Percentiles rank a stretch among this genome's conserved stretches.
These are phyloP conservation scores for Datura wrightii DNA, from an alignment of 257 asterid genomes.

Conservation along the genomic window DNA sequence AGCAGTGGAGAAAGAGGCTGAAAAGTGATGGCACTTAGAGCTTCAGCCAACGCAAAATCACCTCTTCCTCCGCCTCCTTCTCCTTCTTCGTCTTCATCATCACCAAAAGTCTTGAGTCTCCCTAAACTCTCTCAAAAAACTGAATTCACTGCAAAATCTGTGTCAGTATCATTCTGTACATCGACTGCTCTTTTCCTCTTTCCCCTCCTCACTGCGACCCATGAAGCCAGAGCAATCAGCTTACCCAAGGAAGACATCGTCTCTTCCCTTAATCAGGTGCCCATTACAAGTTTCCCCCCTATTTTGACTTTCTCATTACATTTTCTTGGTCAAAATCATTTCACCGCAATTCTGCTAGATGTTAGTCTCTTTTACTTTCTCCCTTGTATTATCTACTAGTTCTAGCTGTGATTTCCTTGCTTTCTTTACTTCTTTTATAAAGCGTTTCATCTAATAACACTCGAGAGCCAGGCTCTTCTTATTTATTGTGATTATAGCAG, in stretches of 20 bases:
- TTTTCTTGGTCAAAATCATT: constrained; percentile 4
- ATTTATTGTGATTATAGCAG: neutral
- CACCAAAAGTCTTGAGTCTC: constrained; percentile 34
- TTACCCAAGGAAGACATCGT: constrained; percentile 84
- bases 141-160: constrained; percentile 40
- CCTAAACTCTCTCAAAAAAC: constrained; percentile 47
- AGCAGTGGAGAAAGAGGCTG: constrained; percentile 44
- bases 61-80: constrained; percentile 50
- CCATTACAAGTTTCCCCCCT: neutral
- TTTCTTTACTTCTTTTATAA: neutral
- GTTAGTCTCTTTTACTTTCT: neutral
- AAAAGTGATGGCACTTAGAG: constrained; percentile 73
- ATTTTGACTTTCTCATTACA: neutral
- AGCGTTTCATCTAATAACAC: neutral
- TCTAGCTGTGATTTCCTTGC: neutral
- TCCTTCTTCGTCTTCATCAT: constrained; percentile 37
- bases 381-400: neutral
- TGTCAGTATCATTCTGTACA: constrained; percentile 53
- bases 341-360: neutral
- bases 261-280: constrained; percentile 85
- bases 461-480: neutral
- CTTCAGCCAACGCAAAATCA: constrained; percentile 76
- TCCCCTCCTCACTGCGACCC: constrained; percentile 59
- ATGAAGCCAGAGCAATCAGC: constrained; percentile 70
- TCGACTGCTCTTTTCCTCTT: constrained; percentile 67